Evolutionary conservation across 2,329 filamentous ascomycete species (phyloP).

Genomic region (Phyllosticta paracitricarpa): DNA sequence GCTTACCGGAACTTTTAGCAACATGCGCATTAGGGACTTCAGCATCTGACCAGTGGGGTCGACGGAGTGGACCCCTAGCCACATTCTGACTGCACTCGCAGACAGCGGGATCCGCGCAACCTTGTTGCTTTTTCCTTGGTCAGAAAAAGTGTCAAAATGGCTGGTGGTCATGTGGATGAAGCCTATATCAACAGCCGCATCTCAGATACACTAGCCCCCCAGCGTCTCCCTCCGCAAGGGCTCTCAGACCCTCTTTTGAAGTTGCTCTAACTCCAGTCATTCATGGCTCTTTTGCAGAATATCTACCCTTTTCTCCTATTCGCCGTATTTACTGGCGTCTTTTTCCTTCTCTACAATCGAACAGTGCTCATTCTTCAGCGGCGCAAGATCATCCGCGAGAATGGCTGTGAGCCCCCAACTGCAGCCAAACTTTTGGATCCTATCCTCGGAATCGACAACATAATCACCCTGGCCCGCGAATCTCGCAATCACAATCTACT

Average conservation of each 20-base stretch:
- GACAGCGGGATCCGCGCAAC: neutral
- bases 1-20: neutral
- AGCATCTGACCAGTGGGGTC: neutral
- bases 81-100: neutral
- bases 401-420: slow-evolving; percentile 39
- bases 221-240: neutral
- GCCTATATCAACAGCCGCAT: neutral
- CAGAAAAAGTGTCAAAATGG: neutral
- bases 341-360: slow-evolving; percentile 25
- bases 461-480: slow-evolving; percentile 31
- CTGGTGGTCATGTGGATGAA: neutral
- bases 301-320: slow-evolving; percentile 11
- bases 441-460: slow-evolving; percentile 44
- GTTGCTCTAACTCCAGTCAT: neutral
- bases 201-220: neutral
- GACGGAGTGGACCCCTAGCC: neutral
- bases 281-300: neutral
- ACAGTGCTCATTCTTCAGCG: slow-evolving; percentile 27
- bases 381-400: slow-evolving; percentile 27
- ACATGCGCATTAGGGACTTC: neutral
- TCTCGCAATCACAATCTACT: slow-evolving; percentile 24
- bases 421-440: slow-evolving; percentile 31
- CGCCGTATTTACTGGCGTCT: slow-evolving; percentile 20
- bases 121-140: neutral
- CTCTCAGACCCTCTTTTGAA: slow-evolving; percentile 15